phyloP scores from a whole-genome alignment of 805 yeast genomes.

The Zygotorulaspora florentina region DNA sequence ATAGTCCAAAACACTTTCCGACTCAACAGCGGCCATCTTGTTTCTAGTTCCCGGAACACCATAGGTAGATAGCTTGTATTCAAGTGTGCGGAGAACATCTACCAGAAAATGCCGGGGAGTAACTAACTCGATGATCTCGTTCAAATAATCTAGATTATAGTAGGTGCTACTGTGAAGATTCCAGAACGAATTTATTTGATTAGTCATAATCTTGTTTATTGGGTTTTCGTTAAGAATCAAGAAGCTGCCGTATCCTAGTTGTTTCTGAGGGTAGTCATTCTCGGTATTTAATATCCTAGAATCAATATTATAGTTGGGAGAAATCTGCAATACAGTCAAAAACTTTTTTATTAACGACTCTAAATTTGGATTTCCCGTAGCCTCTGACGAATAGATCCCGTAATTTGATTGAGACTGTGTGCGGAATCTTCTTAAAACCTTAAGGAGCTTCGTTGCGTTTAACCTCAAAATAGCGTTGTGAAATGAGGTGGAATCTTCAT shows the following conservation, averaged over 20 bases:
- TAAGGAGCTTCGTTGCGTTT: constrained; percentile 26
- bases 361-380: constrained; percentile 27
- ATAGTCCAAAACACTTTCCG: constrained; percentile 29
- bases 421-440: constrained; percentile 24
- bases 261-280: constrained; percentile 27
- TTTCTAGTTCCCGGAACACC: constrained; percentile 25
- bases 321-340: constrained; percentile 18
- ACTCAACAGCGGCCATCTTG: constrained; percentile 21
- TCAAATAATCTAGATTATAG: constrained; percentile 32
- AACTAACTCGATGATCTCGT: constrained; percentile 26
- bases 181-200: constrained; percentile 37
- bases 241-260: constrained; percentile 25
- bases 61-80: constrained; percentile 24
- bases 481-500: constrained; percentile 44
- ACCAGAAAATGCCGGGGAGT: constrained; percentile 27
- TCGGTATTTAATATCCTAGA: constrained; percentile 23
- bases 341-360: constrained; percentile 26
- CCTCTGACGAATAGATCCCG: constrained; percentile 32
- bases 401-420: constrained; percentile 26
- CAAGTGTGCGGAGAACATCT: constrained; percentile 27
- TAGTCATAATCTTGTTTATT: constrained; percentile 31
- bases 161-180: constrained; percentile 36
- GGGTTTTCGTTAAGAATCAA: constrained; percentile 30
- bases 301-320: constrained; percentile 31
- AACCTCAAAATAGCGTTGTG: constrained; percentile 40